Conservation (phyloP, 2,329 filamentous ascomycete species). For the Arthrobotrys pseudoclavata region DNA sequence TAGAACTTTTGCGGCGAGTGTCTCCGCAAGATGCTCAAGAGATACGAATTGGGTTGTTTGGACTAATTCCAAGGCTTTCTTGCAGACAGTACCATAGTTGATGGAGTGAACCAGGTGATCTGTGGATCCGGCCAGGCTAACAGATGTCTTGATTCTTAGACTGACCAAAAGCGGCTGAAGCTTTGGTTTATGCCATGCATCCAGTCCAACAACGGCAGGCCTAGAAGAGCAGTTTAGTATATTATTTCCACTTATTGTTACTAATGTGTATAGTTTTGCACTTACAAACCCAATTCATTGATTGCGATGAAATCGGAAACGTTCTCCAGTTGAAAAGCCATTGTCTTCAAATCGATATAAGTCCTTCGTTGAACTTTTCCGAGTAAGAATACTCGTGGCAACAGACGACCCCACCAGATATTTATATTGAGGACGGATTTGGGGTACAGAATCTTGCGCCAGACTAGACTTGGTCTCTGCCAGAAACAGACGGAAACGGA, state of each 20-base stretch:
- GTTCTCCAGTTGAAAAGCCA: constrained; percentile 48
- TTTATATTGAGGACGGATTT: constrained; percentile 2
- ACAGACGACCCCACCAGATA: background rate
- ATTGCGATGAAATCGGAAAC: constrained; percentile 51
- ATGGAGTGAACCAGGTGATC: constrained; percentile 63
- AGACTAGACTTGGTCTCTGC: constrained; percentile 12
- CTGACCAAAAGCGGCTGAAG: constrained; percentile 62
- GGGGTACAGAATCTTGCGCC: background rate
- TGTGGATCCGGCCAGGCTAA: constrained; percentile 63
- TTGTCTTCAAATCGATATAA: constrained; percentile 56
- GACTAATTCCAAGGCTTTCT: constrained; percentile 60
- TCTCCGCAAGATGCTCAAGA: constrained; percentile 62
- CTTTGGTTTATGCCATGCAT: constrained; percentile 62
- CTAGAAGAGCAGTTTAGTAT: constrained; percentile 24
- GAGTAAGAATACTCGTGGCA: background rate
- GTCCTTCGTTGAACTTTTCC: constrained; percentile 2
- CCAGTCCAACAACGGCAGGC: constrained; percentile 48
- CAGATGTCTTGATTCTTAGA: constrained; percentile 63
- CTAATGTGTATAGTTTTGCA: background rate
- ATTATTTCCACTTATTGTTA: constrained; percentile 4
- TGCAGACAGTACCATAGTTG: constrained; percentile 63
- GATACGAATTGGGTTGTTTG: constrained; percentile 60
- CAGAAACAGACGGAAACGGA: constrained; percentile 24
- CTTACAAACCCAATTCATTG: constrained; percentile 54
- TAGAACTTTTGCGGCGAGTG: constrained; percentile 60